Evolutionary conservation across 2,329 filamentous ascomycete species (phyloP), one percentile per base, ranked within the genome.

Genomic region (Dactylellina leptospora): DNA sequence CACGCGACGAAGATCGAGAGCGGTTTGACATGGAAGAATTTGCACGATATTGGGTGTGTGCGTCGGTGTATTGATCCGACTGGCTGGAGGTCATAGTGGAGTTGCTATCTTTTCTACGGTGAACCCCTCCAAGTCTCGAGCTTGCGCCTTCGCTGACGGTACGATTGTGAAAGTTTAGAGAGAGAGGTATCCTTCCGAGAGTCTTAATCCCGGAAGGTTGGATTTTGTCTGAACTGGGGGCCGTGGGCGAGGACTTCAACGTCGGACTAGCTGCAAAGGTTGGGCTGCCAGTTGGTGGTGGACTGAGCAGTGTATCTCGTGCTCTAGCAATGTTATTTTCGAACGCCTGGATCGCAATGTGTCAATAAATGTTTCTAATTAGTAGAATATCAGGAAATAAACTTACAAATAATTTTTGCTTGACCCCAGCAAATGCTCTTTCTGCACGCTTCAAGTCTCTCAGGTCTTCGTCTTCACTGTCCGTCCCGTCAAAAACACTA

Each of bases 141-240:
- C 69, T 73, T 13, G 69, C 69, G 42, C 69, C 59, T 27, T 73
- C 69, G 40, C 69, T 73, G 47, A 68, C 69, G 16, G 60, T 73
- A 20, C 69, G 69, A 45, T 66, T 66, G 48, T 73, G 69, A 11
- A 62, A 66, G 45, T 73, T 73, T 3, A 68, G 50, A 6, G 51
- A 59, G 27, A 60, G 47, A 2, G 68, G 68, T 55, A 63, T 64
- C 28, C 68, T 59, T 20, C 53, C 59, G 42, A 72, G 59, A 18
- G 59, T 64, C 33, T 73, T 68, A 6, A 68, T 59, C 11, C 58
- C 55, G 11, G 69, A 73, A 18, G 69, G 61, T 10, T 73, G 69
- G 4, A 53, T 58, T 11, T 13, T 56, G 6, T 68, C 53, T 10
- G 50, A 50, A 13, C 45, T 36, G 13, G 47, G 59, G 20, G 36